Base-by-base conservation (phyloP, 768 basidiomycete species). In the Suillus alpinus region DNA sequence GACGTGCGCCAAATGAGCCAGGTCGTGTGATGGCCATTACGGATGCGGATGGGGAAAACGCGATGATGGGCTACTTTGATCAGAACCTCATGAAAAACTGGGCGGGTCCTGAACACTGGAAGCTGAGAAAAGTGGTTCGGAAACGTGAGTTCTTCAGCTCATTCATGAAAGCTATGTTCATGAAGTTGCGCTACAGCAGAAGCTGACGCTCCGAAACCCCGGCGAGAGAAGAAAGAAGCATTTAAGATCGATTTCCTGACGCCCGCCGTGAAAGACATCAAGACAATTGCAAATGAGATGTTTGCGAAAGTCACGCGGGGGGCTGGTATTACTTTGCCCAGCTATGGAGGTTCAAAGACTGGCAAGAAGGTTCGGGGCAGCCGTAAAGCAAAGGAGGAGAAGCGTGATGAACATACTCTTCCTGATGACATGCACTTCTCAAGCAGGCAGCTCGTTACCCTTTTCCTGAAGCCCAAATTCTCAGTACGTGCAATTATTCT, bases 81-180 rank as follows among this genome's bases (percentile, higher is more conserved):
- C 83, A 87, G 67, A 86, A 80, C 63, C 82, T 91, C 68, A 79
- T 88, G 67, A 96, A 92, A 81, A 96, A 96, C 66, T 99, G 97
- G 97, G 97, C 97, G 4, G 97, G 97, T 0, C 95, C 95, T 8
- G 94, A 98, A 74, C 97, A 99, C 71, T 99, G 97, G 96, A 98
- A 96, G 72, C 73, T 98, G 68, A 80, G 91, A 63, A 91, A 87
- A 69, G 82, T 87, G n/a, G 79, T 94, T 57, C 84, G 90, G 62
- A 85, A 83, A 79, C 83, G 94, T 95, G 64, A 75, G 86, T 73
- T 13, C 13, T 58, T 47, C 9, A 23, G 6, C 14, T 52, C 20
- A 31, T 52, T 51, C 12, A 26, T 55, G 52, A 41, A 23, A 29
- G 53, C 59, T 49, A 53, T 60, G 57, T 43, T 32, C 36, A 31